Base-by-base conservation (phyloP, 2,329 filamentous ascomycete genomes). In the Hirsutella rhossiliensis region DNA sequence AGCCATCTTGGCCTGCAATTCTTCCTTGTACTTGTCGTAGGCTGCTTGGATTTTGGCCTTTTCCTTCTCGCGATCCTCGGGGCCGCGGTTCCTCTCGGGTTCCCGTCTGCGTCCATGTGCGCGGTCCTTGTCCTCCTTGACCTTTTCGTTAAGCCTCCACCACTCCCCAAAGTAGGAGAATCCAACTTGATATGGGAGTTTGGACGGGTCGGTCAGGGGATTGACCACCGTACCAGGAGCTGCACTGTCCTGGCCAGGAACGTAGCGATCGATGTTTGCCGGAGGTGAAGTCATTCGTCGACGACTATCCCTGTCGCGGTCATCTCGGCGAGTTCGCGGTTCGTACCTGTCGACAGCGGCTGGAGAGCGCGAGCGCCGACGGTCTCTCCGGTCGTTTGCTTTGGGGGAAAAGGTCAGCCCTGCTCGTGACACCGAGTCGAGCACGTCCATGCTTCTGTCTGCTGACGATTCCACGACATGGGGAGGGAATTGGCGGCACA, bases 101-200 rank as follows among this genome's bases (percentile, higher is more conserved):
- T 81, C 76, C 31, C 81, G 76, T 27, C 83, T 73, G 32, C 82
- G 80, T 27, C 84, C 81, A 49, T 79, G 78, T 23, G 71, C 68
- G 29, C 82, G 77, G 55, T 90, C 85, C 55, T 81, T 84, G 48
- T 89, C 84, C 42, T 89, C 84, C 62, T 87, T 89, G 57, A 89
- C 83, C 56, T 80, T 80, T 60, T 89, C 84, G 53, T 89, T 87
- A 51, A 81, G 71, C 48, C 85, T 77, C 85, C 85, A 90, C 85
- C 85, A 90, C 61, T 90, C 85, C 17, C 85, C 81, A 54, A 87
- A 90, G 62, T 83, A 90, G 13, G 84, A 89, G 62, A 90, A 90
- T 2, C 85, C 85, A 44, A 89, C 85, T 58, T 90, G 85, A 49
- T 84, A 88, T 3, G 83, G 78, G 11, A 90, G 70, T 48, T 77